Conservation (phyloP, 495 filamentous ascomycete species). For the Podospora conica region DNA sequence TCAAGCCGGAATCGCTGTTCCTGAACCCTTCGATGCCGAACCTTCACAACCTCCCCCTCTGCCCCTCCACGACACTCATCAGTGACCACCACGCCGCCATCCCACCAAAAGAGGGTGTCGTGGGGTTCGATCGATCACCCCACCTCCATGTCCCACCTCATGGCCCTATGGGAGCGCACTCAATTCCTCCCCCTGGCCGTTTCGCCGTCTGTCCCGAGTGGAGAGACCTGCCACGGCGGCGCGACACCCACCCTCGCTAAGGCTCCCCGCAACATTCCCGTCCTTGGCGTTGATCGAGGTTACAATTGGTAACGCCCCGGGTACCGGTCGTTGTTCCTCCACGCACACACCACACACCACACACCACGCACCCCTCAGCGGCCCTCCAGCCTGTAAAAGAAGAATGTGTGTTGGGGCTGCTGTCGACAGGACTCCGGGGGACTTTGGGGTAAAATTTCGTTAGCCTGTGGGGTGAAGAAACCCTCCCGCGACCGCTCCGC, state of each 20-base stretch:
- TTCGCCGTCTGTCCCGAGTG: slow-evolving; percentile 2
- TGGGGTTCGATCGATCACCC: slow-evolving; percentile 8
- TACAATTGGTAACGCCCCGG: slow-evolving; percentile 8
- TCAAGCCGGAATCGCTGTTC: not conserved
- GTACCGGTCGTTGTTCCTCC: not conserved
- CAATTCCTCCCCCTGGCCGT: not conserved
- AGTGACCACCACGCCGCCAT: not conserved
- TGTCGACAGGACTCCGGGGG: not conserved
- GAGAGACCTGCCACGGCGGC: not conserved
- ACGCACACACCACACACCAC: slow-evolving; percentile 1
- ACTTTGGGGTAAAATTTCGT: not conserved
- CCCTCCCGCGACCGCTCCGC: not conserved
- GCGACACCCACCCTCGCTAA: slow-evolving; percentile 7
- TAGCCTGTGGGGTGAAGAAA: slow-evolving; percentile 6
- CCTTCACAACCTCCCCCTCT: not conserved
- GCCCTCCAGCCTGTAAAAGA: not conserved
- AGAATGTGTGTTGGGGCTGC: too few species aligned
- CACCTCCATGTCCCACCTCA: not conserved
- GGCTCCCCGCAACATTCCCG: slow-evolving; percentile 11
- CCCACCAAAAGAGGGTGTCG: slow-evolving; percentile 2
- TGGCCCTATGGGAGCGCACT: not conserved
- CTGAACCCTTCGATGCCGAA: not conserved
- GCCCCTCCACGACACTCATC: not conserved
- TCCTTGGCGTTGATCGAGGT: slow-evolving; percentile 8
- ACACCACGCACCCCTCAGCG: not conserved